Evolutionary conservation across 139 green algal species (phyloP).

Genomic region (Nannochloris sp.): DNA sequence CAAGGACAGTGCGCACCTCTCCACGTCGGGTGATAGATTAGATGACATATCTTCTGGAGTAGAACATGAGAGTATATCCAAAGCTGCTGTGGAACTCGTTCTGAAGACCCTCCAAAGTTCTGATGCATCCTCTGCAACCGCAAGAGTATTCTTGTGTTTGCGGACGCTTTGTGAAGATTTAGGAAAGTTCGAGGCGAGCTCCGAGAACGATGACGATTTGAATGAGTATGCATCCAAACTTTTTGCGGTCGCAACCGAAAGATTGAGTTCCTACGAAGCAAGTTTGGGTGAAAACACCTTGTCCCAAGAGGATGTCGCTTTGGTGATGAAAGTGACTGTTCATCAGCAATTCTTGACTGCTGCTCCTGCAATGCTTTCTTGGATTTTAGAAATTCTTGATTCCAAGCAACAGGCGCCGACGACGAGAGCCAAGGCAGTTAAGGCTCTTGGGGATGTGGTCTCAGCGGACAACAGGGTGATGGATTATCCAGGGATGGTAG

Average conservation of each 20-base stretch:
- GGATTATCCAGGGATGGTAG: constrained; percentile 34
- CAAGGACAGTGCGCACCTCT: neutral
- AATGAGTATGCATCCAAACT: no score
- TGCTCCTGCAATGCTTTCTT: constrained; percentile 30
- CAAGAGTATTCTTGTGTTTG: neutral
- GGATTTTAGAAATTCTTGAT: constrained; percentile 45
- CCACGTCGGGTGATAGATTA: neutral
- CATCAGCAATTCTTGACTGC: constrained; percentile 17
- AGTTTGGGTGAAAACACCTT: constrained; percentile 4
- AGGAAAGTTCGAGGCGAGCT: no score
- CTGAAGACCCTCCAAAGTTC: neutral
- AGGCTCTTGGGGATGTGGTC: constrained; percentile 50
- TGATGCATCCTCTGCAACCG: neutral
- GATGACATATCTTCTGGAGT: neutral
- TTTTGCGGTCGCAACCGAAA: no score
- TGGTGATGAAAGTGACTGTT: constrained; percentile 24
- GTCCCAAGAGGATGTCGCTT: constrained; percentile 11
- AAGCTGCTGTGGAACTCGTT: neutral
- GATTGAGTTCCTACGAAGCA: no score
- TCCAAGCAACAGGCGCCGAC: constrained; percentile 11
- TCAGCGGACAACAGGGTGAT: constrained; percentile 55
- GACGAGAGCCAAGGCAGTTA: constrained; percentile 50
- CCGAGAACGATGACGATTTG: no score
- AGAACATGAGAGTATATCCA: neutral
- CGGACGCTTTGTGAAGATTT: neutral